Percentiles rank a stretch among this genome's conserved stretches.
These are phyloP conservation scores for Tausonia pullulans DNA, from an alignment of 1,284 basidiomycete genomes.

Conservation along the genomic window DNA sequence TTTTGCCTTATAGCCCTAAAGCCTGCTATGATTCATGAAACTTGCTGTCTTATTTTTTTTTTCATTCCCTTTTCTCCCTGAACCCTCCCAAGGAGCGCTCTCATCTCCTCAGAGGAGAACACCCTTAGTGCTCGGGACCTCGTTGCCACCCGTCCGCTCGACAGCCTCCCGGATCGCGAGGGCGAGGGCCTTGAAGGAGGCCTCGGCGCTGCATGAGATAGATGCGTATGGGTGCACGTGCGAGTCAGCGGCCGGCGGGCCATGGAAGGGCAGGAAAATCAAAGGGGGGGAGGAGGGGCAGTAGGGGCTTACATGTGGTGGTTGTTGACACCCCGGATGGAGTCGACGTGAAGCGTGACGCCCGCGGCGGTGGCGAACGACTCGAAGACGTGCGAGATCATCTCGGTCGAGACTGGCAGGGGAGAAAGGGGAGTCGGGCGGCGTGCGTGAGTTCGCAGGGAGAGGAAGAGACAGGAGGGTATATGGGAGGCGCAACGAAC, in stretches of 20 bases:
- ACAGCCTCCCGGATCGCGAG: conserved; percentile 91
- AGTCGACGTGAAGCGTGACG: conserved; percentile 65
- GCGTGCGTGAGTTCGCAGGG: neutral
- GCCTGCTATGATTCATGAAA: no score
- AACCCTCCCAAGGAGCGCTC: no score
- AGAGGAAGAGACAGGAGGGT: neutral
- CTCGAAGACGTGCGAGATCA: conserved; percentile 53
- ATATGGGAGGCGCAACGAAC: conserved; percentile 26
- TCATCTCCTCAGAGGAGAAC: conserved; percentile 42
- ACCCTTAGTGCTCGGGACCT: conserved; percentile 96
- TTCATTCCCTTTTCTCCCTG: no score
- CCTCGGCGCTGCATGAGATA: conserved; percentile 58
- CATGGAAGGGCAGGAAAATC: neutral
- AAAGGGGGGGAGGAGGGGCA: neutral
- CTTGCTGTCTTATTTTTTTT: no score
- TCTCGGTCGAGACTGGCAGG: conserved; percentile 66
- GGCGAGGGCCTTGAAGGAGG: conserved; percentile 94
- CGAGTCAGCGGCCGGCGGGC: neutral
- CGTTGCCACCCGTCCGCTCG: conserved; percentile 73
- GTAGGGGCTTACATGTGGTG: conserved; percentile 72
- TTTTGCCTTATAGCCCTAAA: no score
- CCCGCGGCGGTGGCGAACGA: conserved; percentile 35
- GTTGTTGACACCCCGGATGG: conserved; percentile 88
- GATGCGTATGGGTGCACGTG: neutral
- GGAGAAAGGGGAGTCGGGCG: neutral